These are phyloP conservation scores for Pseudogymnoascus sp. DNA, from an alignment of 2,329 filamentous ascomycete species.

Conservation along the genomic window DNA sequence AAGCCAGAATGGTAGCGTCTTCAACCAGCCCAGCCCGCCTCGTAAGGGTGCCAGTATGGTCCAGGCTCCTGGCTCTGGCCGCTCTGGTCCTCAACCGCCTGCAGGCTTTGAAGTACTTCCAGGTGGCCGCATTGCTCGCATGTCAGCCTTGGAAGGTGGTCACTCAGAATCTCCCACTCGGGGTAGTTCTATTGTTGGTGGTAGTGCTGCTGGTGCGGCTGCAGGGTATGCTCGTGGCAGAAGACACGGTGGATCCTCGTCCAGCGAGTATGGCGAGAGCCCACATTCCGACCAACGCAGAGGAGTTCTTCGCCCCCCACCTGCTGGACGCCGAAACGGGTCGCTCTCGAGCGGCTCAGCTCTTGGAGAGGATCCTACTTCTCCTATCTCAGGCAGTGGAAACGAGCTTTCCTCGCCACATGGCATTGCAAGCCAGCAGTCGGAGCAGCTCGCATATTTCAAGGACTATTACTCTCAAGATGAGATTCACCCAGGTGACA, in stretches of 20 bases:
- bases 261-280: constrained; percentile 64
- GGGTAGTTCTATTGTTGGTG: constrained; percentile 27
- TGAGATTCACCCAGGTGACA: constrained; percentile 85
- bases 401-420: constrained; percentile 77
- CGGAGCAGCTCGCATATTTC: constrained; percentile 91
- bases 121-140: constrained; percentile 83
- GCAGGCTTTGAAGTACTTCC: constrained; percentile 66
- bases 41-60: constrained; percentile 40
- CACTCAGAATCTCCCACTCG: constrained; percentile 49
- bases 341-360: constrained; percentile 81
- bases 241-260: constrained; percentile 54
- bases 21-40: constrained; percentile 84
- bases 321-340: constrained; percentile 62
- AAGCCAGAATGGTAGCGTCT: constrained; percentile 63
- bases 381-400: constrained; percentile 59
- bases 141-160: constrained; percentile 84
- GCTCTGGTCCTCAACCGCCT: constrained; percentile 35
- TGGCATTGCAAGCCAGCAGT: constrained; percentile 78
- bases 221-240: constrained; percentile 42
- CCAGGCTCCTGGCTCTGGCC: constrained; percentile 29
- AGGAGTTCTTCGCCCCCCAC: constrained; percentile 50
- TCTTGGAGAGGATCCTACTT: constrained; percentile 64
- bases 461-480: constrained; percentile 98
- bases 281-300: constrained; percentile 57
- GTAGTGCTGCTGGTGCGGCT: constrained; percentile 39